Evolutionary conservation across 257 asterid genomes (phyloP).

Genomic region (Ocimum tenuiflorum): DNA sequence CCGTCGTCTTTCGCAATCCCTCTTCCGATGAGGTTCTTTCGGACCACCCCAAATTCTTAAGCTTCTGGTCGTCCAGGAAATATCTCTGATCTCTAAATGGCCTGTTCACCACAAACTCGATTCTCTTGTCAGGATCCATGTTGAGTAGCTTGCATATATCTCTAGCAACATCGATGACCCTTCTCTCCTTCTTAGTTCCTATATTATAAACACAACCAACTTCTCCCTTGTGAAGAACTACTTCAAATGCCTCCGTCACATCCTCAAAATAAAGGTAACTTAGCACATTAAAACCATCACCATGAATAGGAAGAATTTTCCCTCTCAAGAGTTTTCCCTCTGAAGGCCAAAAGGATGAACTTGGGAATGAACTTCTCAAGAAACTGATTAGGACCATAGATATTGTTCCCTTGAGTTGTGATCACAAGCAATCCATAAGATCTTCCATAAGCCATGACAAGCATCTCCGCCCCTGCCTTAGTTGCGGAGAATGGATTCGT

Average conservation of each 20-base stretch:
- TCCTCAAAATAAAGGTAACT: slow-evolving; percentile 68
- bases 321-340: slow-evolving; percentile 49
- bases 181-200: no score
- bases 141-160: slow-evolving; percentile 49
- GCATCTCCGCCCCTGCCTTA: no score
- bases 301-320: no score
- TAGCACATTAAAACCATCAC: slow-evolving; percentile 58
- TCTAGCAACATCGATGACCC: slow-evolving; percentile 52
- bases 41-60: slow-evolving; percentile 52
- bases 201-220: slow-evolving; percentile 64
- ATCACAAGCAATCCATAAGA: slow-evolving; percentile 63
- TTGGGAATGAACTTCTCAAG: slow-evolving; percentile 68
- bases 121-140: slow-evolving; percentile 43
- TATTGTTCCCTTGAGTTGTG: slow-evolving; percentile 62
- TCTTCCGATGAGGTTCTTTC: slow-evolving; percentile 59
- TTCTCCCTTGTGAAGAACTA: no score
- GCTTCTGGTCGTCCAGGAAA: no score
- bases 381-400: slow-evolving; percentile 63
- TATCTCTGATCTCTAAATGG: slow-evolving; percentile 71
- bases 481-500: no score
- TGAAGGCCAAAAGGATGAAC: slow-evolving; percentile 59
- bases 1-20: slow-evolving; percentile 53
- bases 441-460: no score
- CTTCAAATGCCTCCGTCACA: slow-evolving; percentile 73
- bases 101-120: slow-evolving; percentile 61